These are phyloP conservation scores for Stentor coeruleus DNA, from an alignment of 73 alveolate species.

Conservation along the genomic window DNA sequence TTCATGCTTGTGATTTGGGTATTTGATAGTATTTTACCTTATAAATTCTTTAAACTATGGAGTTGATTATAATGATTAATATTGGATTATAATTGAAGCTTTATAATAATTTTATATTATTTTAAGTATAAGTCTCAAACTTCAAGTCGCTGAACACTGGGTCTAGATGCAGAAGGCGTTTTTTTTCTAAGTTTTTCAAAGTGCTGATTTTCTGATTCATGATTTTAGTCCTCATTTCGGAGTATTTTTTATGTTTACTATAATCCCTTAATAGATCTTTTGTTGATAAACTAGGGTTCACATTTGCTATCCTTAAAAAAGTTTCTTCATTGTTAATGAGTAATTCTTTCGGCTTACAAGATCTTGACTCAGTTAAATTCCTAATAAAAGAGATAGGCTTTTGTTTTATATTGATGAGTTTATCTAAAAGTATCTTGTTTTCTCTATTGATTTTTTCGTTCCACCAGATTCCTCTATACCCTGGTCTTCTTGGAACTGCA, in stretches of 20 bases:
- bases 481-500: neutral
- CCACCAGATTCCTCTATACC: neutral
- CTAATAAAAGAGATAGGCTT: neutral
- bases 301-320: neutral
- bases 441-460: neutral
- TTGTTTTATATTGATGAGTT: neutral
- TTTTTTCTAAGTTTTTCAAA: too few relatives aligned
- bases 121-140: too few relatives aligned
- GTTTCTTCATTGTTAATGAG: neutral
- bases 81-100: too few relatives aligned
- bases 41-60: too few relatives aligned
- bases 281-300: neutral
- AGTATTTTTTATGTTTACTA: too few relatives aligned
- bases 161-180: too few relatives aligned
- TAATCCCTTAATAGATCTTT: neutral
- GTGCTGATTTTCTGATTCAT: neutral
- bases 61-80: too few relatives aligned
- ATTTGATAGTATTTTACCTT: too few relatives aligned
- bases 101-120: too few relatives aligned
- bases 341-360: neutral
- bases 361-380: too few relatives aligned
- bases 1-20: too few relatives aligned
- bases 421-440: neutral
- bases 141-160: too few relatives aligned
- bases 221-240: neutral